Evolutionary conservation across 2,329 filamentous ascomycete species (phyloP).

Genomic region (Alternaria sp.): DNA sequence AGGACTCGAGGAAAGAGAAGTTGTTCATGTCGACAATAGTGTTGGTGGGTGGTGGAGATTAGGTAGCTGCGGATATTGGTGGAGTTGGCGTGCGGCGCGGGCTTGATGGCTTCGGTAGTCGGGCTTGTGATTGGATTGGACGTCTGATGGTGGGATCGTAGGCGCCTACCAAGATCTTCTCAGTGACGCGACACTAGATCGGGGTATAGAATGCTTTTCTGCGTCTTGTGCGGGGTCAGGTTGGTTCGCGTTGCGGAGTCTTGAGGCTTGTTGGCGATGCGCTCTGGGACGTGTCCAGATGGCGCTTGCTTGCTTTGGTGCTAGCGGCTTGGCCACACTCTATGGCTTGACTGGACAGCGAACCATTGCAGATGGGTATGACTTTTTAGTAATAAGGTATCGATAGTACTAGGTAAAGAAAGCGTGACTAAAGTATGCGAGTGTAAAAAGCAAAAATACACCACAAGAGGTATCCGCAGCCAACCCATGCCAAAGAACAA

Average conservation of each 20-base stretch:
- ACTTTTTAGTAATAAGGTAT: neutral
- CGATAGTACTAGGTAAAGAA: neutral
- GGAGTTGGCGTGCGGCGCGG: slow-evolving; percentile 17
- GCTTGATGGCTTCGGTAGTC: slow-evolving; percentile 8
- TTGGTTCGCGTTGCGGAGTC: neutral
- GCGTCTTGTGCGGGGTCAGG: slow-evolving; percentile 8
- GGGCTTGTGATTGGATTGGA: slow-evolving; percentile 8
- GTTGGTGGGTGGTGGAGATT: slow-evolving; percentile 15
- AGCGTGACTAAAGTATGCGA: neutral
- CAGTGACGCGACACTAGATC: neutral
- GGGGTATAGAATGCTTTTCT: neutral
- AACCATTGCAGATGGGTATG: neutral
- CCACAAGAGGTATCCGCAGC: neutral
- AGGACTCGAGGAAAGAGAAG: slow-evolving; percentile 45
- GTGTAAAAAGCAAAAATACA: neutral
- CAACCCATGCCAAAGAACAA: neutral
- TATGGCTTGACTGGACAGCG: neutral
- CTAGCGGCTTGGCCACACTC: slow-evolving; percentile 8
- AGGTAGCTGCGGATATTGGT: slow-evolving; percentile 10
- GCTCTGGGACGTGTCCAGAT: neutral
- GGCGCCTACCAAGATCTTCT: neutral
- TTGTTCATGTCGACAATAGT: slow-evolving; percentile 41
- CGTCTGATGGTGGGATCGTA: slow-evolving; percentile 1
- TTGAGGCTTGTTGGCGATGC: neutral
- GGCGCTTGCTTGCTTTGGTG: neutral